phyloP scores from a whole-genome alignment of 768 basidiomycete species.

The Podaxis pistillaris region DNA sequence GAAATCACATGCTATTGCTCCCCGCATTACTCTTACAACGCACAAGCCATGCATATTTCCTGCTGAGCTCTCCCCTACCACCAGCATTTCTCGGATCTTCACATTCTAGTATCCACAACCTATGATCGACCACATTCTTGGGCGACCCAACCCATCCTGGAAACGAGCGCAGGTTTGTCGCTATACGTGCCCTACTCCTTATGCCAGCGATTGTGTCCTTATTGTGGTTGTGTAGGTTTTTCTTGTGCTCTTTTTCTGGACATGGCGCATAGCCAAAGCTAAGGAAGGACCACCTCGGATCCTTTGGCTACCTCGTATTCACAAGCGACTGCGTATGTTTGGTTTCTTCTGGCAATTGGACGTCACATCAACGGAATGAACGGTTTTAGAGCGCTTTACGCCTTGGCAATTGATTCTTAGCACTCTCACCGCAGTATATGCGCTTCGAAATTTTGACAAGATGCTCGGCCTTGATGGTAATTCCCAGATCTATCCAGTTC shows the following conservation, averaged over 20 bases:
- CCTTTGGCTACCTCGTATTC: slow-evolving; percentile 60
- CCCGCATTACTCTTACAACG: background rate
- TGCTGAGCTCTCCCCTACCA: background rate
- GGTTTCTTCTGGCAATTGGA: background rate
- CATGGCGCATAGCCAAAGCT: slow-evolving; percentile 73
- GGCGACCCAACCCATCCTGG: slow-evolving; percentile 87
- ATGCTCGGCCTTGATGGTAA: slow-evolving; percentile 78
- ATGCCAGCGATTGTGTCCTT: background rate
- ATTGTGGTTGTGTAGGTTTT: slow-evolving; percentile 58
- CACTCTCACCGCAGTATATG: slow-evolving; percentile 83
- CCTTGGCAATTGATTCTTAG: slow-evolving; percentile 95
- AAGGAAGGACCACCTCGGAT: slow-evolving; percentile 62
- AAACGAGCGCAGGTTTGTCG: slow-evolving; percentile 73
- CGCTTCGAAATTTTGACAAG: slow-evolving; percentile 80
- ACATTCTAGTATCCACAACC: background rate
- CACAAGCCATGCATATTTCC: background rate
- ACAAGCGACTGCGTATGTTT: slow-evolving; percentile 57
- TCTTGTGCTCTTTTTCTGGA: slow-evolving; percentile 89
- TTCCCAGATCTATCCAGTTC: background rate
- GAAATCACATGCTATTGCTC: slow-evolving; percentile 8
- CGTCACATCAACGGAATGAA: slow-evolving; percentile 11
- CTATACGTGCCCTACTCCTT: background rate
- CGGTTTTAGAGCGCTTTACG: slow-evolving; percentile 69
- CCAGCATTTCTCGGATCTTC: background rate
- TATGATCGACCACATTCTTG: slow-evolving; percentile 95